A percentile compares a stretch with the other conserved stretches of the same genome.
Evolutionary conservation across 2,329 filamentous ascomycete genomes (phyloP).

Genomic region (Pseudocercospora pini-densiflorae): DNA sequence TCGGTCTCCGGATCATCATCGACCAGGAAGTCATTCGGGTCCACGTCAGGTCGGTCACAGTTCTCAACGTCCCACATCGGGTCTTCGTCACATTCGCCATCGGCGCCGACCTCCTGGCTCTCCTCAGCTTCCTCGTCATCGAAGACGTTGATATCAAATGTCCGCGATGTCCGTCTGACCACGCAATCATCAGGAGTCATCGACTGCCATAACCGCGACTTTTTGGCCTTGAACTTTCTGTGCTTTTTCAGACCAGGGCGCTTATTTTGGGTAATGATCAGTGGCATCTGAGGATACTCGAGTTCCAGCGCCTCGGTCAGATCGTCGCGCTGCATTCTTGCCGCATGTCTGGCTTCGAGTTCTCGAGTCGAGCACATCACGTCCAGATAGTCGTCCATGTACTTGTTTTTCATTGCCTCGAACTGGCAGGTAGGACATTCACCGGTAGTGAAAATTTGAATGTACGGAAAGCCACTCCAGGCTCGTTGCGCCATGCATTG

Average conservation of each 20-base stretch:
- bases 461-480: not conserved
- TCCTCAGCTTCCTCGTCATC: not conserved
- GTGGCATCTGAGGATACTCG: not conserved
- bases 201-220: not conserved
- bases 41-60: not conserved
- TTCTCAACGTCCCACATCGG: not conserved
- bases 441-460: not conserved
- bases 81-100: not conserved
- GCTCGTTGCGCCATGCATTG: not conserved
- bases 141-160: not conserved
- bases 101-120: not conserved
- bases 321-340: not conserved
- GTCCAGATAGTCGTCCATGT: not conserved
- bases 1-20: not conserved
- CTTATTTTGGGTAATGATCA: not conserved
- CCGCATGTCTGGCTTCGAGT: not conserved
- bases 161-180: not conserved
- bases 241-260: not conserved
- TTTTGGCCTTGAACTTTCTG: not conserved
- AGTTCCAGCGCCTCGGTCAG: not conserved
- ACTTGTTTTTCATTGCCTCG: not conserved
- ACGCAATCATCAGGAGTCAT: not conserved
- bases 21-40: not conserved
- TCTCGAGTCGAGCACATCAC: not conserved
- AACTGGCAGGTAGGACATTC: constrained; percentile 1